Conservation (phyloP, 2,329 filamentous ascomycete species). For the Colletotrichum euphorbiae region DNA sequence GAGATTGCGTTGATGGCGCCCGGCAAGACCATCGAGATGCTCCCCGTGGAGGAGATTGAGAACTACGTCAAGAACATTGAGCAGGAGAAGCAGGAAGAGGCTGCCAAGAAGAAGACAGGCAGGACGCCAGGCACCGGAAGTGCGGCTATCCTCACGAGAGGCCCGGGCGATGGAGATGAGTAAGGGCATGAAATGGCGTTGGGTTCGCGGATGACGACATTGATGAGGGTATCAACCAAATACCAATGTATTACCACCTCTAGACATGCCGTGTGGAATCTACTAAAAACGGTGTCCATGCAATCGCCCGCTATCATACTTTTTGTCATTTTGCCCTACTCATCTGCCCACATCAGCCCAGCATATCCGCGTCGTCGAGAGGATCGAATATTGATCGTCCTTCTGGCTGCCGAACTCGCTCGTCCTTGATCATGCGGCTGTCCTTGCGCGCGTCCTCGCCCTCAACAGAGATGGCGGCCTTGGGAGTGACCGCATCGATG, state of each 20-base stretch:
- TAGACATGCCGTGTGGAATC: conserved; percentile 43
- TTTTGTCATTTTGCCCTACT: conserved; percentile 19
- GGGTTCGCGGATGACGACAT: conserved; percentile 37
- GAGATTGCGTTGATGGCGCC: conserved; percentile 99
- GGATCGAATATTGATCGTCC: conserved; percentile 80
- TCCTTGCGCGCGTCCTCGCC: conserved; percentile 91
- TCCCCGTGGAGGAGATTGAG: conserved; percentile 96
- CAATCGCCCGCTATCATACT: conserved; percentile 36
- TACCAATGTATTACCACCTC: conserved; percentile 53
- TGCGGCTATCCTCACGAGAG: conserved; percentile 80
- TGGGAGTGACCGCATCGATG: conserved; percentile 86
- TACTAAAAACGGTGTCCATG: conserved; percentile 34
- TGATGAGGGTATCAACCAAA: conserved; percentile 41
- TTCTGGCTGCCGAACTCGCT: conserved; percentile 72
- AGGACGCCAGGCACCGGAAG: conserved; percentile 76
- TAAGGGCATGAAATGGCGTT: conserved; percentile 40
- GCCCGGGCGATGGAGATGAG: conserved; percentile 51
- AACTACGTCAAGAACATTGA: conserved; percentile 98
- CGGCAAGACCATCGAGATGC: conserved; percentile 90
- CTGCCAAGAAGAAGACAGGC: conserved; percentile 94
- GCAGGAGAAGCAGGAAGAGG: conserved; percentile 99
- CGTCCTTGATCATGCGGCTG: conserved; percentile 92
- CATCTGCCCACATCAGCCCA: conserved; percentile 68
- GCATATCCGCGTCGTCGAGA: conserved; percentile 77
- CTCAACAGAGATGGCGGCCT: conserved; percentile 86